Evolutionary conservation across 768 basidiomycete species (phyloP), one percentile per base, ranked within the genome.

Genomic region (Termitomyces sp.): DNA sequence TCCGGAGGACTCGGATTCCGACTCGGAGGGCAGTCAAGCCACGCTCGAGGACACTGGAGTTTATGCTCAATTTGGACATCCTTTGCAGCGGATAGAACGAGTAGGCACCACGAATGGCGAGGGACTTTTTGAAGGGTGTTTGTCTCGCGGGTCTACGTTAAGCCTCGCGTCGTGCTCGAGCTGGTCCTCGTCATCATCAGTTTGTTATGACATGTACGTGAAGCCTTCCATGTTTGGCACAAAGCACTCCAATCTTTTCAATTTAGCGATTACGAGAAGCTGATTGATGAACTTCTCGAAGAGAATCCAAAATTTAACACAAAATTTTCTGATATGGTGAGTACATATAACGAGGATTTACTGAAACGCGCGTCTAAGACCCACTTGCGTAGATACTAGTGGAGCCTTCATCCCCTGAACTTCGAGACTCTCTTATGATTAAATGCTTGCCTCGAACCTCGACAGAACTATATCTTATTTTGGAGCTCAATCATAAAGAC

Each of bases 401-500:
- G n/a, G 70, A 74, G 45, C 67, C 71, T 36, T 69, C 67, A 20
- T 54, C 67, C 0, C 59, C 63, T 9, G 61, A 62, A 12, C 58
- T 64, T 30, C 65, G 64, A 37, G 66, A 71, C 52, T 67, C 70
- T 2, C 64, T 80, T 49, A 79, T 79, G 75, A 74, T 80, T 54
- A 76, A 76, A 55, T 69, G 72, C 18, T 62, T 79, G 12, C 62
- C 67, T 44, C 67, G 66, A 14, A 67, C 69, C 10, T 74, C 78
- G 0, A 48, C 68, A 16, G 80, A 82, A 59, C 66, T 80, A 7
- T 60, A 70, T 26, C 60, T 83, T 12, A 65, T 80, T 12, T 69
- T 76, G 18, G 71, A 76, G 14, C 73, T 82, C 54, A 82, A 83
- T 57, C 69, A 74, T 16, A 69, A 71, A 20, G 76, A 78, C 39